These are phyloP conservation scores for Ilex asprella DNA, from an alignment of 257 asterid genomes.

Conservation along the genomic window DNA sequence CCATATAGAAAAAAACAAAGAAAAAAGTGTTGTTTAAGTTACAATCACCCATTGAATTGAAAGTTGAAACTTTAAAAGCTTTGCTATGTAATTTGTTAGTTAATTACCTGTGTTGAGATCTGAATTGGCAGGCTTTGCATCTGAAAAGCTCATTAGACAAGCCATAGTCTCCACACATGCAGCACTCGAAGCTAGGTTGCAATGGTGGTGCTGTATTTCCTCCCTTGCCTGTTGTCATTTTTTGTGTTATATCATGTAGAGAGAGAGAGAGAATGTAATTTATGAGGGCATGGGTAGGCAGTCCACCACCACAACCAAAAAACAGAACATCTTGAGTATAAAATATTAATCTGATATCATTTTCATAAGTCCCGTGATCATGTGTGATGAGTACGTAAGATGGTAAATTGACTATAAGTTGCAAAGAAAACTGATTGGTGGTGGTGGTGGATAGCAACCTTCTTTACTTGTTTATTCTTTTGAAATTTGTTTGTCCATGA, in stretches of 20 bases:
- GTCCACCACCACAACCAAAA: too few relatives aligned
- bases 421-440: slow-evolving; percentile 3
- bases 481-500: too few relatives aligned
- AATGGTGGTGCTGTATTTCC: slow-evolving; percentile 5
- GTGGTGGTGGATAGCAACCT: neutral
- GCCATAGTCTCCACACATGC: slow-evolving; percentile 85
- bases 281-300: too few relatives aligned
- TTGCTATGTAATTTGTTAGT: too few relatives aligned
- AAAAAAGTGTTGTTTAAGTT: neutral
- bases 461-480: too few relatives aligned
- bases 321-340: too few relatives aligned
- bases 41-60: too few relatives aligned
- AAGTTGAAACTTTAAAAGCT: neutral
- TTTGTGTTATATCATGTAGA: neutral
- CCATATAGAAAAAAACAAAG: neutral
- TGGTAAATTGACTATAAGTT: slow-evolving; percentile 11
- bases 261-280: neutral
- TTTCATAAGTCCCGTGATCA: neutral
- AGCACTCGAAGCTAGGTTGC: slow-evolving; percentile 35
- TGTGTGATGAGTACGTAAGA: slow-evolving; percentile 15
- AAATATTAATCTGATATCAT: too few relatives aligned
- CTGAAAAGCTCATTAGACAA: slow-evolving; percentile 52
- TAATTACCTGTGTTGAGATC: slow-evolving; percentile 66
- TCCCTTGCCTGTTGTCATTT: slow-evolving; percentile 32
- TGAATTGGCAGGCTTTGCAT: slow-evolving; percentile 46